Evolutionary conservation across 2,329 filamentous ascomycete genomes (phyloP).

Genomic region (Trichophyton verrucosum): DNA sequence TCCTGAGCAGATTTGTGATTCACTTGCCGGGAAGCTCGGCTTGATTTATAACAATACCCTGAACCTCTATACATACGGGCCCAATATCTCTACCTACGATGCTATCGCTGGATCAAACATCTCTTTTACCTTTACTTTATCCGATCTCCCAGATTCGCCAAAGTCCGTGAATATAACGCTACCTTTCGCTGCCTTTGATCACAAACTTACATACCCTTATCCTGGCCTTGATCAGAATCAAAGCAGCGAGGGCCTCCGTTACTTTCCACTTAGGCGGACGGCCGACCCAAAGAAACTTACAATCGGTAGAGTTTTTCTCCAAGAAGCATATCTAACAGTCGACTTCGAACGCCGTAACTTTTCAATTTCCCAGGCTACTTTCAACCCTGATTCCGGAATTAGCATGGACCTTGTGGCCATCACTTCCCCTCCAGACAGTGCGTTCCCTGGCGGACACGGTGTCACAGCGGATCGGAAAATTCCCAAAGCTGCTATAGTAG

Average conservation of each 20-base stretch:
- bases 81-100: conserved; percentile 14
- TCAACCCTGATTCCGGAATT: conserved; percentile 15
- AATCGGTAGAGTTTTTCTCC: conserved; percentile 31
- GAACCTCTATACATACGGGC: conserved; percentile 26
- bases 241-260: conserved; percentile 18
- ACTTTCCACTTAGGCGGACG: conserved; percentile 31
- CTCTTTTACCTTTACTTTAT: conserved; percentile 26
- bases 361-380: conserved; percentile 24
- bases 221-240: conserved; percentile 19
- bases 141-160: conserved; percentile 19
- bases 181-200: conserved; percentile 31
- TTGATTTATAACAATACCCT: conserved; percentile 25
- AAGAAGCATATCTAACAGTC: conserved; percentile 30
- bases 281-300: conserved; percentile 23
- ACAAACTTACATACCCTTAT: conserved; percentile 25
- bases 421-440: conserved; percentile 12
- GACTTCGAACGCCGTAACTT: conserved; percentile 29
- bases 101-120: conserved; percentile 19
- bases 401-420: conserved; percentile 16
- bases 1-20: conserved; percentile 24
- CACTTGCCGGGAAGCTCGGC: conserved; percentile 26
- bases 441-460: conserved; percentile 11
- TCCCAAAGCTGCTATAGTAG: conserved; percentile 6
- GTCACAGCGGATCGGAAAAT: background rate
- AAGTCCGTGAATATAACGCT: conserved; percentile 23